phyloP scores from a whole-genome alignment of 768 basidiomycete genomes.

The Pleurotus giganteus region DNA sequence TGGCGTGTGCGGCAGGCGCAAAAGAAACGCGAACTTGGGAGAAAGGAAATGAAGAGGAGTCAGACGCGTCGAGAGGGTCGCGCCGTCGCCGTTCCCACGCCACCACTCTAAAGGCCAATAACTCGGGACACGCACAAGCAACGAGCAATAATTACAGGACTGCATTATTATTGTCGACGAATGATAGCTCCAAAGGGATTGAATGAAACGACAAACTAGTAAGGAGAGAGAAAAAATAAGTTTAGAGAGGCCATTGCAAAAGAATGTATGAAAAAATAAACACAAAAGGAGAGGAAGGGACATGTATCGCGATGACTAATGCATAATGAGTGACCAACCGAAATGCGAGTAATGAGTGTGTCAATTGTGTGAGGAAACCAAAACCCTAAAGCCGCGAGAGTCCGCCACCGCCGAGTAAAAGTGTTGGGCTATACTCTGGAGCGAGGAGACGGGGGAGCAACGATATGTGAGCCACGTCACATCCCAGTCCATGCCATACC shows the following conservation, averaged over 20 bases:
- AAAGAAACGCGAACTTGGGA: too few relatives aligned
- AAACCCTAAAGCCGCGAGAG: constrained; percentile 2
- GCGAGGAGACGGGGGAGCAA: neutral
- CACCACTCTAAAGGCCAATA: too few relatives aligned
- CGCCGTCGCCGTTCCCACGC: too few relatives aligned
- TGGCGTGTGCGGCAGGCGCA: too few relatives aligned
- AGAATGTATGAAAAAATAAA: neutral
- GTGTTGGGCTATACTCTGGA: constrained; percentile 5
- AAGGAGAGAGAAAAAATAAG: neutral
- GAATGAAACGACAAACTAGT: too few relatives aligned
- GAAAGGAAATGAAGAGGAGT: too few relatives aligned
- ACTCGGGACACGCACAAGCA: too few relatives aligned
- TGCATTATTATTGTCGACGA: too few relatives aligned
- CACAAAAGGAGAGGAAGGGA: neutral
- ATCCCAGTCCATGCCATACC: constrained; percentile 9
- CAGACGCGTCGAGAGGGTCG: too few relatives aligned
- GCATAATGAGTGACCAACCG: neutral
- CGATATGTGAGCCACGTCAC: neutral
- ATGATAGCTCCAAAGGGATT: too few relatives aligned
- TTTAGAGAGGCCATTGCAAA: neutral
- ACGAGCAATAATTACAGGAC: too few relatives aligned
- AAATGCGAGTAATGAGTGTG: neutral
- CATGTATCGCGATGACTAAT: too few relatives aligned
- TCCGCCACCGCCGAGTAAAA: neutral
- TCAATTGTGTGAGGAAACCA: neutral